Conservation (phyloP, 495 filamentous ascomycete species). For the Glarea lozoyensis region DNA sequence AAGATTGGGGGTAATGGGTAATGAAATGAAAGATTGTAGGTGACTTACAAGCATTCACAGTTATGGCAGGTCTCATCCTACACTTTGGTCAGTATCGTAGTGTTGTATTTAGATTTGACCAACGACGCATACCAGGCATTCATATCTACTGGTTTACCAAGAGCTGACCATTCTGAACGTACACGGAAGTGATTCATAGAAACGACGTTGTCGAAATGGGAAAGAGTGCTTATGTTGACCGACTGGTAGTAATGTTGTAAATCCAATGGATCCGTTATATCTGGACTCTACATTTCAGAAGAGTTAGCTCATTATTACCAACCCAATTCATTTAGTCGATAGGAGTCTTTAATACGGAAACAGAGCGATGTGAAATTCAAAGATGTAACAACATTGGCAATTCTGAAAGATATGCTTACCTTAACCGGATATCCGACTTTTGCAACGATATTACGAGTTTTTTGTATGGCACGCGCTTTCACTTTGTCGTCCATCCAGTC, state of each 20-base stretch:
- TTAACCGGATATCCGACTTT: constrained; percentile 68
- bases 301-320: too few relatives aligned
- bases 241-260: constrained; percentile 49
- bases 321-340: too few relatives aligned
- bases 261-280: constrained; percentile 49
- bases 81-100: too few relatives aligned
- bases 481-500: constrained; percentile 64
- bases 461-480: constrained; percentile 51
- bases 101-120: constrained; percentile 62
- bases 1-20: too few relatives aligned
- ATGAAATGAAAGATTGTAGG: too few relatives aligned
- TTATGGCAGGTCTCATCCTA: too few relatives aligned
- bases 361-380: too few relatives aligned
- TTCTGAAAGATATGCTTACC: constrained; percentile 1
- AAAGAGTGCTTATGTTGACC: constrained; percentile 41
- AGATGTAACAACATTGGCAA: too few relatives aligned
- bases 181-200: constrained; percentile 38
- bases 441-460: constrained; percentile 62
- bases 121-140: constrained; percentile 56
- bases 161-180: constrained; percentile 42
- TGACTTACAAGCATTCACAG: too few relatives aligned
- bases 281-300: constrained; percentile 34
- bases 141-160: constrained; percentile 53
- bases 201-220: constrained; percentile 53
- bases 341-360: too few relatives aligned